These are phyloP conservation scores for Kwoniella dendrophila DNA, from an alignment of 768 basidiomycete genomes.

Conservation along the genomic window DNA sequence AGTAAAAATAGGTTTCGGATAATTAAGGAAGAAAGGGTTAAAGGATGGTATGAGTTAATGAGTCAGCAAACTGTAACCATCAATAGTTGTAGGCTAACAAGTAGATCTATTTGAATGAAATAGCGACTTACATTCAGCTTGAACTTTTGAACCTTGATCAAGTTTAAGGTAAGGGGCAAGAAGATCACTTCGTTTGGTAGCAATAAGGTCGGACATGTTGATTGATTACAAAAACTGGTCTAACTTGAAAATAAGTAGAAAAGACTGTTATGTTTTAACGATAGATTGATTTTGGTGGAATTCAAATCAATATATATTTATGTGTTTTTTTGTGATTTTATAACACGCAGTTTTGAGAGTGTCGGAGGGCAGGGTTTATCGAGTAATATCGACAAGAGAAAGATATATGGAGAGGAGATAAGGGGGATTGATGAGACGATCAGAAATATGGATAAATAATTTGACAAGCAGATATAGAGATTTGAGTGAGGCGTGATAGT, in stretches of 20 bases:
- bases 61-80: too few relatives aligned
- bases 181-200: slow-evolving; percentile 64
- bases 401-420: not conserved
- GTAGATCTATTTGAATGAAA: not conserved
- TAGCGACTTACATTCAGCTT: slow-evolving; percentile 68
- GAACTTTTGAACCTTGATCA: slow-evolving; percentile 85
- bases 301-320: not conserved
- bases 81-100: not conserved
- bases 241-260: slow-evolving; percentile 7
- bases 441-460: not conserved
- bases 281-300: slow-evolving; percentile 1
- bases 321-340: slow-evolving; percentile 1
- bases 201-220: slow-evolving; percentile 52
- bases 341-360: not conserved
- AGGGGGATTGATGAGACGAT: not conserved
- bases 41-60: not conserved
- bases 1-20: not conserved
- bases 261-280: slow-evolving; percentile 8
- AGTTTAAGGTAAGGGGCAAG: slow-evolving; percentile 87
- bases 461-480: not conserved
- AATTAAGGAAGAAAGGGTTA: not conserved
- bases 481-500: not conserved
- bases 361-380: slow-evolving; percentile 1
- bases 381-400: slow-evolving; percentile 1
- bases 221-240: slow-evolving; percentile 15